Percentiles rank a stretch among this genome's conserved stretches.
Evolutionary conservation across 2,329 filamentous ascomycete genomes (phyloP).

Genomic region (Paraphaeosphaeria minitans): DNA sequence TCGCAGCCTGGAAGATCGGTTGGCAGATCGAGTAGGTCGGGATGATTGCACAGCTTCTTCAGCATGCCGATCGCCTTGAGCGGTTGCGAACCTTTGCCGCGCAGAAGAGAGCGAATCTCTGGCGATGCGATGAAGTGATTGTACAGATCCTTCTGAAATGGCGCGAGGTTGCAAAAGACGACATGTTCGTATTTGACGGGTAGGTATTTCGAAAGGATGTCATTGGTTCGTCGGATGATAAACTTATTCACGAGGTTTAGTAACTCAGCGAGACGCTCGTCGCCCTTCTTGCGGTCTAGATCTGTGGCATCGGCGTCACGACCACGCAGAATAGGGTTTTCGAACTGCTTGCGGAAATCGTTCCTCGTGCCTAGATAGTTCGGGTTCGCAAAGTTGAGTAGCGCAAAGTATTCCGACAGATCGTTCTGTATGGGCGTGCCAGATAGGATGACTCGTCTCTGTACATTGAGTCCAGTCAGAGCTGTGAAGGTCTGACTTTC

Average conservation of each 20-base stretch:
- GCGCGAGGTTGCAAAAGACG: constrained; percentile 93
- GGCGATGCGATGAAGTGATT: constrained; percentile 97
- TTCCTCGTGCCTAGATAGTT: constrained; percentile 84
- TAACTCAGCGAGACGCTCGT: constrained; percentile 81
- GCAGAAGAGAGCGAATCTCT: constrained; percentile 87
- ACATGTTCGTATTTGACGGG: constrained; percentile 99
- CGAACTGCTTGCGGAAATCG: constrained; percentile 93
- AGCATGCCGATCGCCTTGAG: constrained; percentile 95
- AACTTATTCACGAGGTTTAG: constrained; percentile 93
- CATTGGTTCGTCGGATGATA: constrained; percentile 96
- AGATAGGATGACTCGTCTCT: constrained; percentile 88
- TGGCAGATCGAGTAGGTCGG: constrained; percentile 83
- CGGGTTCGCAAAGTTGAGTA: constrained; percentile 96
- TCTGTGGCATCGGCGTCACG: constrained; percentile 90
- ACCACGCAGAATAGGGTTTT: constrained; percentile 88
- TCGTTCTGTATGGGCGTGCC: constrained; percentile 99
- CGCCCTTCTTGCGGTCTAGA: constrained; percentile 78
- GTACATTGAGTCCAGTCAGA: constrained; percentile 87
- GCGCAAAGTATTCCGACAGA: constrained; percentile 94
- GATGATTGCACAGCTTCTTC: constrained; percentile 98
- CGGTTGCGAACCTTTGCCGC: constrained; percentile 93
- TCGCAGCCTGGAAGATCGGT: constrained; percentile 89
- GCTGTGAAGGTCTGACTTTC: constrained; percentile 95
- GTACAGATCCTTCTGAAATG: constrained; percentile 91
- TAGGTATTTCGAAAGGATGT: constrained; percentile 95